Evolutionary conservation across 352 stramenopile species (phyloP), one percentile per base, ranked within the genome.

Genomic region (Phytophthora aleatoria): DNA sequence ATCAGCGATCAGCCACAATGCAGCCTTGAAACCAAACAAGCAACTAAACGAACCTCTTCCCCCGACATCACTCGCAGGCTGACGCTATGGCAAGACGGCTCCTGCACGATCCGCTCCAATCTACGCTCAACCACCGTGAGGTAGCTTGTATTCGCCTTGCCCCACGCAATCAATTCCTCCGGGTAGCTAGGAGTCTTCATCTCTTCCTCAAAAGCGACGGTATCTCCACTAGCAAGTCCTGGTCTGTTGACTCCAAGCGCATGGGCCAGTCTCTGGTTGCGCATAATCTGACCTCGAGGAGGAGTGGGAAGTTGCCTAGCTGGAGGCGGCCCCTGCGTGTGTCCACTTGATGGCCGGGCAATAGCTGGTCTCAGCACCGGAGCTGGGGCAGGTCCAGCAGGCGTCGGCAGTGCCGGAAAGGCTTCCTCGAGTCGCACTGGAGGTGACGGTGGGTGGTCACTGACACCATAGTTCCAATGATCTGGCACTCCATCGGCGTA

Each of bases 151-250:
- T 94, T 94, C 0, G 70, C 68, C 45, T 92, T 92, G 11, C 73
- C 86, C 86, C 86, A 94, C 1, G 87, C 71, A 16, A 92, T 71
- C 26, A 94, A 53, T 8, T 89, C 66, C 36, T 81, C 57, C 2
- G 81, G 61, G 55, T 91, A 94, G 47, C 61, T 82, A 1, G 84
- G 84, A 6, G 76, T 86, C 61, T 89, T 83, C 77, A 94, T 82
- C 54, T 94, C 86, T 30, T 90, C 73, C 57, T 91, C 83, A 61
- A 94, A 90, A 15, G 77, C 77, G 1, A 80, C 77, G 7, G 74
- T 60, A 35, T 68, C 63, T 9, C 77, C 73, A 7, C 53, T 73
- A n/a, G 58, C 52, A 47, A 66, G 61, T 20, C 75, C 79, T 27
- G 76, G 76, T 38, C 76, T 67, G 28, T 71, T 60, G 8, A 93